A percentile compares a stretch with the other conserved stretches of the same genome.
These are phyloP conservation scores for Trichoderma sp. DNA, from an alignment of 2,329 filamentous ascomycete genomes.

Conservation along the genomic window DNA sequence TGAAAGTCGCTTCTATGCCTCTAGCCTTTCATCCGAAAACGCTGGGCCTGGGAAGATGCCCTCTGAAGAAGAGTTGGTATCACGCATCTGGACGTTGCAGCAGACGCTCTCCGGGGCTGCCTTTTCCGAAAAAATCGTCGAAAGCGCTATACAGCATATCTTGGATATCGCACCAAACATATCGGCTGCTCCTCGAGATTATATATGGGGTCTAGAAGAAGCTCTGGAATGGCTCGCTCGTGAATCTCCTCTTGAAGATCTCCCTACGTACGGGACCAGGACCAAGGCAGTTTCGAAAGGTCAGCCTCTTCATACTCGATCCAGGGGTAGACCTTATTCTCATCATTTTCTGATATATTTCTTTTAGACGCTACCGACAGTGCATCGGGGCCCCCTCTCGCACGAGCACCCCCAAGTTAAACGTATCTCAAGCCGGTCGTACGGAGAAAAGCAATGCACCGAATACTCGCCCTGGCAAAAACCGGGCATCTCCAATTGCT, in stretches of 20 bases:
- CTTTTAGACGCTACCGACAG: slow-evolving; percentile 50
- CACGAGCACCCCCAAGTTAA: slow-evolving; percentile 49
- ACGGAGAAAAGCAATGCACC: slow-evolving; percentile 39
- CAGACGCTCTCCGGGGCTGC: slow-evolving; percentile 68
- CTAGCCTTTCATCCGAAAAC: slow-evolving; percentile 50
- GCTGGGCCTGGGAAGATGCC: slow-evolving; percentile 54
- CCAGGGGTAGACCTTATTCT: neutral
- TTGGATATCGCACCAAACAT: slow-evolving; percentile 67
- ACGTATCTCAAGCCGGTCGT: slow-evolving; percentile 29
- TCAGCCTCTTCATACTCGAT: slow-evolving; percentile 20
- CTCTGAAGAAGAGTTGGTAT: slow-evolving; percentile 73
- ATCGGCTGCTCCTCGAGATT: slow-evolving; percentile 58
- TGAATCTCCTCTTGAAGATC: slow-evolving; percentile 67
- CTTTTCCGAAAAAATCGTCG: slow-evolving; percentile 65
- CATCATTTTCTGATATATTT: slow-evolving; percentile 16
- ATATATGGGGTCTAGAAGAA: slow-evolving; percentile 84
- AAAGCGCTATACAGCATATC: slow-evolving; percentile 65
- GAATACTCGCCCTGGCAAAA: slow-evolving; percentile 30
- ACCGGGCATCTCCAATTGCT: slow-evolving; percentile 38
- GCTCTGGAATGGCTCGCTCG: slow-evolving; percentile 88
- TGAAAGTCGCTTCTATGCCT: slow-evolving; percentile 61
- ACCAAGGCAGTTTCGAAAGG: slow-evolving; percentile 42
- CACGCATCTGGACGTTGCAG: slow-evolving; percentile 82
- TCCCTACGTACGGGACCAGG: slow-evolving; percentile 67
- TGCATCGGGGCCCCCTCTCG: slow-evolving; percentile 51